Evolutionary conservation across 139 green algal species (phyloP).

Genomic region (Chlorella sp.): DNA sequence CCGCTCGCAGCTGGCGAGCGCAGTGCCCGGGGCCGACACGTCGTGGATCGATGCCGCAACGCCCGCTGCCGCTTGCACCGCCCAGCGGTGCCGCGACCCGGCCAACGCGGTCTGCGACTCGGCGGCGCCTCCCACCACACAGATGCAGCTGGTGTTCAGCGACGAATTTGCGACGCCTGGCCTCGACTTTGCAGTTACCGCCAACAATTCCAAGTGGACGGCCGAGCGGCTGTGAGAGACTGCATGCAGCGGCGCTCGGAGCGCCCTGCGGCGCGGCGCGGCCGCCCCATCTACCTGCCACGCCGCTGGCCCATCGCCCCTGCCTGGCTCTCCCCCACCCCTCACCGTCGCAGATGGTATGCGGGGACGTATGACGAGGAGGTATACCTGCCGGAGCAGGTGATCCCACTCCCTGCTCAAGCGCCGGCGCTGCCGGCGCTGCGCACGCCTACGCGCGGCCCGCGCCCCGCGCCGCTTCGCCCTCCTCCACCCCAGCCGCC

Average conservation of each 20-base stretch:
- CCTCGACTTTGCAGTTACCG: conserved; percentile 24
- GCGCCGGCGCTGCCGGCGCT: too few relatives aligned
- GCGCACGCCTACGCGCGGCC: too few relatives aligned
- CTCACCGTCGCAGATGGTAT: conserved; percentile 38
- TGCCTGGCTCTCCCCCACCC: conserved; percentile 17
- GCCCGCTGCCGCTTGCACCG: conserved; percentile 25
- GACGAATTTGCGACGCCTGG: conserved; percentile 52
- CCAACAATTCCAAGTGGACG: conserved; percentile 42
- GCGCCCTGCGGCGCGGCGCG: too few relatives aligned
- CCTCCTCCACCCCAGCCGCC: not conserved
- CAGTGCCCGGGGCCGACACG: not conserved
- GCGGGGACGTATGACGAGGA: conserved; percentile 17
- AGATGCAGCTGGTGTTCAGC: conserved; percentile 55
- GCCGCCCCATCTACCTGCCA: not conserved
- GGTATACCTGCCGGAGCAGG: conserved; percentile 26
- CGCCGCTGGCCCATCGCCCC: not conserved
- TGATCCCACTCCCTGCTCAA: too few relatives aligned
- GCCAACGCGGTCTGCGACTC: not conserved
- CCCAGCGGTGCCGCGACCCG: conserved; percentile 20
- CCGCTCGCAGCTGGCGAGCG: not conserved
- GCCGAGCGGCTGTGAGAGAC: conserved; percentile 16
- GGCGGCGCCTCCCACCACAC: not conserved
- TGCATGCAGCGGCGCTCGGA: too few relatives aligned
- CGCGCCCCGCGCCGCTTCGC: not conserved
- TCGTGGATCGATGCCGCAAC: conserved; percentile 36